Evolutionary conservation across 495 filamentous ascomycete species (phyloP), one percentile per base, ranked within the genome.

Genomic region (Penicillium goetzii): DNA sequence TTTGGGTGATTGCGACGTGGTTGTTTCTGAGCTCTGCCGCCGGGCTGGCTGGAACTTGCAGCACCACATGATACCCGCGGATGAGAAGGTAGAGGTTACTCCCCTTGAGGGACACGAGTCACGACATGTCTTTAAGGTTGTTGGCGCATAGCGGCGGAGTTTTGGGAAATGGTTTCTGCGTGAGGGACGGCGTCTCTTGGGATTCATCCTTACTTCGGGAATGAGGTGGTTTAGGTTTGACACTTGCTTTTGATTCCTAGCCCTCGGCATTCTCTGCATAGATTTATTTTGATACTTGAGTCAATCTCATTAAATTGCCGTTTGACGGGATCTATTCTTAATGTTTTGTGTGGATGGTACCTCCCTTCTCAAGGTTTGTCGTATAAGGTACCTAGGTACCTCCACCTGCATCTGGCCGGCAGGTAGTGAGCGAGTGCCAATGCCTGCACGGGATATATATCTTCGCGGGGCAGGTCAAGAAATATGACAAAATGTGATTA

Each of bases 1-100:
- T 45, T 82, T 97, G 49, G 95, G 95, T 28, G 92, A 97, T 67
- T 97, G 95, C 74, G 95, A 99, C 70, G 85, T 91, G 21, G 87
- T 98, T 34, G 92, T 98, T 3, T 86, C 88, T 0, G 96, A 98
- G 78, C 87, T 99, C 26, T 95, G 91, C 71, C 85, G 90, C 26
- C 83, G 91, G 15, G 89, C 88, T 2, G 90, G 90, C 3, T 99
- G 95, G 95, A 85, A 89, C n/a, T 74, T 98, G 45, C 67, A 85
- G n/a, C 93, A 98, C 69, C 84, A 90, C 52, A 97, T 96, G 93
- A 85, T 96, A 57, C 85, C 87, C n/a, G 73, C 81, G 4, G 79
- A 83, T 30, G 85, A 90, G 70, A 78, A 84, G n/a, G 78, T 91
- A 23, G 76, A 86, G 25, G 74, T 88, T 14, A 70, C 66, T 63